Conservation (phyloP, 139 green algal genomes). For the Chlorella sp. region DNA sequence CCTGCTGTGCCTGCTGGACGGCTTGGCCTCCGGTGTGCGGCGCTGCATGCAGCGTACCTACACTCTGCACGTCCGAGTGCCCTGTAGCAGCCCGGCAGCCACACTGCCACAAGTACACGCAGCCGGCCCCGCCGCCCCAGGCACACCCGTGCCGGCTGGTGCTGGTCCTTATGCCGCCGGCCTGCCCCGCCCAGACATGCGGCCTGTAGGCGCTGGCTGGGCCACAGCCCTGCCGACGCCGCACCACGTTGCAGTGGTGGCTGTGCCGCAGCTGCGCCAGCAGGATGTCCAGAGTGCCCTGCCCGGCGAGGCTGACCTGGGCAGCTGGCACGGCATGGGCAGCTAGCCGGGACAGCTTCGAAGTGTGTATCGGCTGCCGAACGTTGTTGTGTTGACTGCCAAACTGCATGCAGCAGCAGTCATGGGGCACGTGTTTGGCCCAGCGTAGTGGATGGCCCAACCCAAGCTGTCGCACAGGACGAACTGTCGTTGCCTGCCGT, state of each 20-base stretch:
- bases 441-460: too few species aligned
- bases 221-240: background rate
- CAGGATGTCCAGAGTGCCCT: background rate
- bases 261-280: constrained; percentile 4
- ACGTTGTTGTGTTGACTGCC: too few species aligned
- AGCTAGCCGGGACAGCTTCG: too few species aligned
- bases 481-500: too few species aligned
- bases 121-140: background rate
- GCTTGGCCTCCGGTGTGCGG: constrained; percentile 1
- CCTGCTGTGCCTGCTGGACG: constrained; percentile 31
- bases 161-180: background rate
- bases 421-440: too few species aligned
- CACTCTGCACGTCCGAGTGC: background rate
- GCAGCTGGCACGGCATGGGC: background rate
- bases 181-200: background rate
- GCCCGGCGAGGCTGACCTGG: background rate
- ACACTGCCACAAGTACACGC: background rate
- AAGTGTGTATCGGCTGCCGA: too few species aligned
- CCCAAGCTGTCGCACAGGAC: too few species aligned
- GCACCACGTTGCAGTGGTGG: background rate
- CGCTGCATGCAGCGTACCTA: constrained; percentile 5
- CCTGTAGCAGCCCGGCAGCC: background rate
- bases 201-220: background rate
- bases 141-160: background rate
- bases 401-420: too few species aligned